Percentiles rank a stretch among this genome's conserved stretches.
Evolutionary conservation across 345 rosid genomes (phyloP).

Genomic region (Boechera stricta): DNA sequence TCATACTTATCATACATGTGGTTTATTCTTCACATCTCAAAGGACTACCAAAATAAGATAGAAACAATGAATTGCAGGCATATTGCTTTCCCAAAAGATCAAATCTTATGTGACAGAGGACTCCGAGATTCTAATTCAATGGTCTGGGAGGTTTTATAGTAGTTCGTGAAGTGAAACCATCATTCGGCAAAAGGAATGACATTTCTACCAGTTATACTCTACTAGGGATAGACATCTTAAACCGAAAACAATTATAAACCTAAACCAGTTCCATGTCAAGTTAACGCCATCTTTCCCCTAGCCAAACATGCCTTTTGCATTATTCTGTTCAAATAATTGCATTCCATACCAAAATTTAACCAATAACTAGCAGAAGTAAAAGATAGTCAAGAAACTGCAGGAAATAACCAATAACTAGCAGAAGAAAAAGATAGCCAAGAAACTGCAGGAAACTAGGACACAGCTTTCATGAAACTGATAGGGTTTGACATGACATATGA

Average conservation of each 20-base stretch:
- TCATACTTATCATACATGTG: not conserved
- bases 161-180: not conserved
- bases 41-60: not conserved
- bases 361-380: conserved; percentile 2
- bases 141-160: conserved; percentile 3
- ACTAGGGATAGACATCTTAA: not conserved
- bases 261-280: not conserved
- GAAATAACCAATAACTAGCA: not conserved
- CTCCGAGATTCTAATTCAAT: not conserved
- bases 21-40: not conserved
- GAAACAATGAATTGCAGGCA: conserved; percentile 7
- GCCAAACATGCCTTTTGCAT: conserved; percentile 11
- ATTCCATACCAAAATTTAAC: not conserved
- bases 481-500: not conserved
- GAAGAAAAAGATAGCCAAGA: not conserved
- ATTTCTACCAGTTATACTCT: not conserved
- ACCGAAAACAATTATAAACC: conserved; percentile 5
- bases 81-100: not conserved
- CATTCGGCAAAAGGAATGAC: not conserved
- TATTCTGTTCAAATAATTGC: not conserved
- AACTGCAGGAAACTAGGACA: not conserved
- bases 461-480: not conserved
- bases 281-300: not conserved
- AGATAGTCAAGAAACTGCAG: not conserved
- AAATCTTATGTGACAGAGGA: conserved; percentile 20